phyloP scores from a whole-genome alignment of 2,329 filamentous ascomycete species.

The Phialocephala subalpina region DNA sequence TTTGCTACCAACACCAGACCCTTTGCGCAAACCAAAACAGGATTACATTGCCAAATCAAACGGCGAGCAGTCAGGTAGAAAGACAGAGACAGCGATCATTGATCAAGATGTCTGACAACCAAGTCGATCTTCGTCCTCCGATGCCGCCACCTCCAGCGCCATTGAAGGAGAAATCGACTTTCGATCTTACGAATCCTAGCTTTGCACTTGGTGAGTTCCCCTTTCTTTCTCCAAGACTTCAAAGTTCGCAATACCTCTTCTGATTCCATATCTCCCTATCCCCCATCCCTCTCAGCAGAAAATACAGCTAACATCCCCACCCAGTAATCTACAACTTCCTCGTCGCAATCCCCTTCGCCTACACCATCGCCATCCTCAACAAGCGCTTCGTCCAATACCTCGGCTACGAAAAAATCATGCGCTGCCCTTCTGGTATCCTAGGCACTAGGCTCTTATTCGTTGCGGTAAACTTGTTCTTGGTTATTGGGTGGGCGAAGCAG shows the following conservation, averaged over 20 bases:
- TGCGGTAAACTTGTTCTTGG: constrained; percentile 10
- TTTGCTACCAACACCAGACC: neutral
- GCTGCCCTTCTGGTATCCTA: constrained; percentile 15
- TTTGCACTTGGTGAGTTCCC: constrained; percentile 7
- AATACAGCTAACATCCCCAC: neutral
- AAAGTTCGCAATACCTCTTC: neutral
- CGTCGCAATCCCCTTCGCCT: constrained; percentile 26
- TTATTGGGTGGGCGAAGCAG: constrained; percentile 9
- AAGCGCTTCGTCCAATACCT: neutral
- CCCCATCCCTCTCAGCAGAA: neutral
- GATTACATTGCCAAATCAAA: neutral
- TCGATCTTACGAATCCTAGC: constrained; percentile 11
- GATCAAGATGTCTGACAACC: neutral
- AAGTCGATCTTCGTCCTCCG: neutral
- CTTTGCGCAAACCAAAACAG: neutral
- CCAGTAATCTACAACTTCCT: constrained; percentile 28
- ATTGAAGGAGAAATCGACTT: neutral
- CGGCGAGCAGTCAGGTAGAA: neutral
- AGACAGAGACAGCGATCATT: neutral
- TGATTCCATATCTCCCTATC: neutral
- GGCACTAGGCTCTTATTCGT: constrained; percentile 6
- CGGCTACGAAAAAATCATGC: constrained; percentile 28
- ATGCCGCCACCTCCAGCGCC: neutral
- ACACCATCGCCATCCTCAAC: constrained; percentile 16
- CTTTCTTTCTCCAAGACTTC: neutral